Base-by-base conservation (phyloP, 2,329 filamentous ascomycete genomes). In the Escovopsis weberi region DNA sequence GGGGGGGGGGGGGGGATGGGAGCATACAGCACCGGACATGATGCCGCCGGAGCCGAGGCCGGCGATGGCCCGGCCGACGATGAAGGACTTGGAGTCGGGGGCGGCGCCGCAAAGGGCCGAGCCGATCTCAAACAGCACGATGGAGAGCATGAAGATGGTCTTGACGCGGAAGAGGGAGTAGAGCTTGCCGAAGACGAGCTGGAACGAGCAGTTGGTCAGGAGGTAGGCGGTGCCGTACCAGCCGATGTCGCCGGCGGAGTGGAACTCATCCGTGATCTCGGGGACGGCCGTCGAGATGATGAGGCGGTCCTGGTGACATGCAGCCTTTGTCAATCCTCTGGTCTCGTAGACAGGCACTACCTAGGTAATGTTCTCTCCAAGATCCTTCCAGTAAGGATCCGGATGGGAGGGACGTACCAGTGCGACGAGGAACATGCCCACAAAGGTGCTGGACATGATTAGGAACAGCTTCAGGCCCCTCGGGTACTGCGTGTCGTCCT, bases 241-340 rank as follows among this genome's bases (percentile, higher is more conserved):
- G 37, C 62, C 63, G 10, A 70, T 59, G 44, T 69, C 64, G 15
- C 57, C 54, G 1, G 67, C 54, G 30, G 62, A 55, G 8, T 62
- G 52, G 45, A 65, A 57, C 28, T 60, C 51, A 42, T 55, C 48
- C 4, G 55, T 54, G 35, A 61, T 60, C 8, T 52, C 53, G 3
- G 59, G 60, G 28, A 59, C 53, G 8, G 61, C 60, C 1, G 60
- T 64, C 6, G 61, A 54, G 26, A 63, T 53, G 39, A 63, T 61
- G 4, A 59, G 60, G 41, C 55, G 55, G 47, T 61, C 59, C 37
- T 37, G 18, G 4, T 6, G 18, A 23, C 4, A 10, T 12, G 23
- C 23, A 23, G 23, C 23, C 23, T 23, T 23, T 23, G 18, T 37
- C n/a, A 37, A 12, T 37, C 3, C 8, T n/a, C 11, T 35, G 32